A percentile compares a stretch with the other conserved stretches of the same genome.
Conservation (phyloP, 2,329 filamentous ascomycete species). For the Talaromyces sp. region DNA sequence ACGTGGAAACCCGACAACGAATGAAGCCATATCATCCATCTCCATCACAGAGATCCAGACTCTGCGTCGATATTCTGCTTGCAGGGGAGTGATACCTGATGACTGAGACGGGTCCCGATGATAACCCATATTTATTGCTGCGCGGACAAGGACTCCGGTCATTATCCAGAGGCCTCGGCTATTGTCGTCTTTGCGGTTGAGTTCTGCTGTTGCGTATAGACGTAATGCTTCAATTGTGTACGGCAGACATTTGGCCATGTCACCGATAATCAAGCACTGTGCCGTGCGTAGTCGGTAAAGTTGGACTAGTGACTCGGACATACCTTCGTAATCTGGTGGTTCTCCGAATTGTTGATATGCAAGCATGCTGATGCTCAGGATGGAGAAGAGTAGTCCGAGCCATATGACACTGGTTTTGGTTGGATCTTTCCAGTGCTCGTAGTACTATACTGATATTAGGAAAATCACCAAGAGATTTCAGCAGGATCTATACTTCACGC, state of each 20-base stretch:
- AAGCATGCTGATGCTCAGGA: constrained; percentile 62
- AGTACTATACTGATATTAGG: constrained; percentile 47
- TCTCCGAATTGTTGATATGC: constrained; percentile 61
- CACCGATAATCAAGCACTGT: constrained; percentile 60
- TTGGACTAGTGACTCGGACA: constrained; percentile 47
- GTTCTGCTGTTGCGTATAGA: constrained; percentile 61
- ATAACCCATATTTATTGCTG: constrained; percentile 65
- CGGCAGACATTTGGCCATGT: constrained; percentile 60
- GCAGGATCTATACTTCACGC: constrained; percentile 9
- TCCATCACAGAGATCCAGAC: constrained; percentile 52
- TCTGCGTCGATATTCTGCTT: constrained; percentile 56
- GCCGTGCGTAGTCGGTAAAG: constrained; percentile 54
- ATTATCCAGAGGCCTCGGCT: constrained; percentile 60
- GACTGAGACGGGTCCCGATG: constrained; percentile 56
- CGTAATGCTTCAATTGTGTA: constrained; percentile 61
- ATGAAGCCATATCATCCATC: constrained; percentile 62
- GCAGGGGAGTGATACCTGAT: constrained; percentile 56
- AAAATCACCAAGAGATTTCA: background rate
- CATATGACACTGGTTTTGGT: constrained; percentile 57
- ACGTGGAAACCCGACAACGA: constrained; percentile 64
- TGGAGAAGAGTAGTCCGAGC: constrained; percentile 61
- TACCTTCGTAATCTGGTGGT: constrained; percentile 59
- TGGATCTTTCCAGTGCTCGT: constrained; percentile 60
- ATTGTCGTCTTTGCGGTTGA: constrained; percentile 56
- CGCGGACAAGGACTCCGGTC: constrained; percentile 57